phyloP scores from a whole-genome alignment of 2,329 filamentous ascomycete species.

The Cyphellophora europaea region DNA sequence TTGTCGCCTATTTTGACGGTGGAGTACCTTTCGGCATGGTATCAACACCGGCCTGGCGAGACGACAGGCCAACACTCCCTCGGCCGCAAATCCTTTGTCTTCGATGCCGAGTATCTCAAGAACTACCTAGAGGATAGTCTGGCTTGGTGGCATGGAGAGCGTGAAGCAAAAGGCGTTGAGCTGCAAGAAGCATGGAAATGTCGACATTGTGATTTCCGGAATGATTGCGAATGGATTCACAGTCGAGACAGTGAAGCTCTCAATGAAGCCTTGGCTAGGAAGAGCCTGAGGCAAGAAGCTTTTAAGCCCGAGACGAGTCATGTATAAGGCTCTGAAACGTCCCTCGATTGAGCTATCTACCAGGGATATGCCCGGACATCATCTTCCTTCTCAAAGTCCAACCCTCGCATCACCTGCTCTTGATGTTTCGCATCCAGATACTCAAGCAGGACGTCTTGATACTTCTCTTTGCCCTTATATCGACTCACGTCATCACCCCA shows the following conservation, averaged over 20 bases:
- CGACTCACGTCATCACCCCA: too few species aligned
- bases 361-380: constrained; percentile 55
- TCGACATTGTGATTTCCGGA: constrained; percentile 70
- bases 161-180: constrained; percentile 63
- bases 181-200: constrained; percentile 88
- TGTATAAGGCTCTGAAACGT: constrained; percentile 3
- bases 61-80: constrained; percentile 25
- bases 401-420: constrained; percentile 55
- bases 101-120: constrained; percentile 55
- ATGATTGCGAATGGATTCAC: constrained; percentile 68
- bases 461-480: too few species aligned
- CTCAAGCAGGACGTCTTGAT: too few species aligned
- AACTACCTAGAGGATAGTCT: constrained; percentile 61
- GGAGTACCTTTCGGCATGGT: constrained; percentile 30
- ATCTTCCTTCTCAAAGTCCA: constrained; percentile 54
- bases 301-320: too few species aligned
- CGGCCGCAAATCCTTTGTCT: constrained; percentile 53
- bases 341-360: too few species aligned
- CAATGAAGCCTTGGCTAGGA: constrained; percentile 28
- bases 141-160: constrained; percentile 78
- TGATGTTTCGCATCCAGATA: too few species aligned
- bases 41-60: constrained; percentile 9
- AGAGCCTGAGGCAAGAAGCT: constrained; percentile 19
- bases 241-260: constrained; percentile 55
- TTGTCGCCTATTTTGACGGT: constrained; percentile 36